Conservation (phyloP, 805 yeast species). For the Cyberlindnera maritima region DNA sequence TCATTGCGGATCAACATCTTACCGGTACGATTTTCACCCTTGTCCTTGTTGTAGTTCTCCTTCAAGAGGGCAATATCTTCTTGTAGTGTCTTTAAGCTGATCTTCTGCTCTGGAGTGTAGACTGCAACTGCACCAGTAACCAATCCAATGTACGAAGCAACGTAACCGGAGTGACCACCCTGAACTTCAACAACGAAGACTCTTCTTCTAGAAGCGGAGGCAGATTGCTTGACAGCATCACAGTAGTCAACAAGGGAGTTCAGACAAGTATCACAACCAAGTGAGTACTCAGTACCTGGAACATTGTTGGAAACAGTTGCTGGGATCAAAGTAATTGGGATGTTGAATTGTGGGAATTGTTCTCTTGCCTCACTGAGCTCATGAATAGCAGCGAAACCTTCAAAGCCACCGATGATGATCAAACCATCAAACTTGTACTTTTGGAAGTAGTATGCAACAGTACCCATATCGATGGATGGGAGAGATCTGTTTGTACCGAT, state of each 20-base stretch:
- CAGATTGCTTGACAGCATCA: slow-evolving; percentile 92
- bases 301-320: slow-evolving; percentile 97
- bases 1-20: slow-evolving; percentile 82
- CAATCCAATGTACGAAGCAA: slow-evolving; percentile 82
- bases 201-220: slow-evolving; percentile 90
- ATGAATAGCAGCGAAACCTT: slow-evolving; percentile 85
- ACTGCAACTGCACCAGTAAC: slow-evolving; percentile 69
- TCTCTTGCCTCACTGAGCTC: slow-evolving; percentile 75
- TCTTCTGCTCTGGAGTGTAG: slow-evolving; percentile 57
- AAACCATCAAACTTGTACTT: slow-evolving; percentile 86
- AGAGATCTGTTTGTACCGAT: slow-evolving; percentile 92
- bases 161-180: slow-evolving; percentile 95
- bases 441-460: slow-evolving; percentile 90
- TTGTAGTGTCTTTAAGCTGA: slow-evolving; percentile 63
- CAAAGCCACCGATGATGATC: slow-evolving; percentile 93
- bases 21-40: slow-evolving; percentile 48
- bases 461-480: slow-evolving; percentile 80
- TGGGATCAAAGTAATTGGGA: slow-evolving; percentile 92
- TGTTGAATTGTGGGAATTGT: slow-evolving; percentile 85
- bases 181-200: slow-evolving; percentile 97
- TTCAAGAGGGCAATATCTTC: slow-evolving; percentile 72
- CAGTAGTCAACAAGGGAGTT: slow-evolving; percentile 89
- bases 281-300: slow-evolving; percentile 97
- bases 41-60: slow-evolving; percentile 69
- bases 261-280: slow-evolving; percentile 95